phyloP scores from a whole-genome alignment of 768 basidiomycete genomes.

The Boletus rex-veris region DNA sequence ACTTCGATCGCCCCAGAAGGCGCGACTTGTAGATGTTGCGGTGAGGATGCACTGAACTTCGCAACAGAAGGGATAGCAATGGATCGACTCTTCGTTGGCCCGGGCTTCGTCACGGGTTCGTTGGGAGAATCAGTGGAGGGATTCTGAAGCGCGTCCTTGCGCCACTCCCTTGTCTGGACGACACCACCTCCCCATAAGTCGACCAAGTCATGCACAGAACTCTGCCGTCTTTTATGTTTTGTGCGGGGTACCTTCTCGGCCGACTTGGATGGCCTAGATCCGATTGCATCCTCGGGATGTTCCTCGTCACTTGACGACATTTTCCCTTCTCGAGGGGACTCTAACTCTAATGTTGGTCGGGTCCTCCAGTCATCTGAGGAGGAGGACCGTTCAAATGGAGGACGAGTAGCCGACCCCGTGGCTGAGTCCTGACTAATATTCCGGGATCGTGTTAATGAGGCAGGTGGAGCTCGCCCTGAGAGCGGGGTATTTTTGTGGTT shows the following conservation, averaged over 20 bases:
- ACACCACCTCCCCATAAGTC: slow-evolving; percentile 69
- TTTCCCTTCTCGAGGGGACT: slow-evolving; percentile 25
- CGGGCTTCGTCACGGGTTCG: slow-evolving; percentile 13
- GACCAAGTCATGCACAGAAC: slow-evolving; percentile 80
- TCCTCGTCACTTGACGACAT: slow-evolving; percentile 57
- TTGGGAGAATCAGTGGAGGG: slow-evolving; percentile 15
- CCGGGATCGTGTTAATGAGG: slow-evolving; percentile 3
- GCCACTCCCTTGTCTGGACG: slow-evolving; percentile 42
- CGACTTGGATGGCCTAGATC: slow-evolving; percentile 23
- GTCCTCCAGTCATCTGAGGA: slow-evolving; percentile 49
- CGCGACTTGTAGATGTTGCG: slow-evolving; percentile 22
- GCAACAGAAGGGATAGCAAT: slow-evolving; percentile 14
- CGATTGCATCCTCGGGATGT: slow-evolving; percentile 46
- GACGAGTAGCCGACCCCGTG: slow-evolving; percentile 5
- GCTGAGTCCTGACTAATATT: slow-evolving; percentile 9
- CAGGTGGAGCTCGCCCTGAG: slow-evolving; percentile 3
- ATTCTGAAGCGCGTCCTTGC: slow-evolving; percentile 21
- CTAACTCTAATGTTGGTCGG: slow-evolving; percentile 30
- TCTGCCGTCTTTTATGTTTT: slow-evolving; percentile 54
- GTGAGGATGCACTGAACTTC: slow-evolving; percentile 23
- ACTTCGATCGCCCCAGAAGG: slow-evolving; percentile 15
- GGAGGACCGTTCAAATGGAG: slow-evolving; percentile 22
- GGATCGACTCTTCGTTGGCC: slow-evolving; percentile 18
- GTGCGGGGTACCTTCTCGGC: slow-evolving; percentile 25
- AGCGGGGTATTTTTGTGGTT: slow-evolving; percentile 7